Conservation (phyloP, 345 rosid species). For the Iberis pinnata region DNA sequence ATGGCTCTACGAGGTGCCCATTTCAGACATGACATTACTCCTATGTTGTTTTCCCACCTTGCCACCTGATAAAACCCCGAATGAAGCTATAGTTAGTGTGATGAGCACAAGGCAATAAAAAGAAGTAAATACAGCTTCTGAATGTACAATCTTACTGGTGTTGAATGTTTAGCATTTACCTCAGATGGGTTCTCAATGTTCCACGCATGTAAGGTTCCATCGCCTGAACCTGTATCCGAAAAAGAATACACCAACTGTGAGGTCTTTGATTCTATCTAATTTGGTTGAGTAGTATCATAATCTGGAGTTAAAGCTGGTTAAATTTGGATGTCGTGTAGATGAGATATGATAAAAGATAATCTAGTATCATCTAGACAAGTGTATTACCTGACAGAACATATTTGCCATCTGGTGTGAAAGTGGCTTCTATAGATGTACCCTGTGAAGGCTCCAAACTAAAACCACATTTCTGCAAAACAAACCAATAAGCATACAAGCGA, state of each 20-base stretch:
- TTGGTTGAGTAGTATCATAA: background rate
- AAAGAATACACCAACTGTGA: constrained; percentile 8
- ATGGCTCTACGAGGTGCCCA: constrained; percentile 95
- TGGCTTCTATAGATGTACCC: constrained; percentile 69
- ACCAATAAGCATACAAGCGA: background rate
- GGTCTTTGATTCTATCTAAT: background rate
- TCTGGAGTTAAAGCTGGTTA: constrained; percentile 3
- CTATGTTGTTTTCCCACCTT: constrained; percentile 72
- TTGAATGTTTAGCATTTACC: constrained; percentile 37
- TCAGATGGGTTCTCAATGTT: constrained; percentile 61
- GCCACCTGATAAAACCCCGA: constrained; percentile 40
- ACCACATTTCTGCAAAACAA: constrained; percentile 64
- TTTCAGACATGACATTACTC: constrained; percentile 71
- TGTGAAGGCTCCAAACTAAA: constrained; percentile 88
- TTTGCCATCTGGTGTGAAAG: constrained; percentile 95
- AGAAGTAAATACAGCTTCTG: background rate
- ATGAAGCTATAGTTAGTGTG: constrained; percentile 4
- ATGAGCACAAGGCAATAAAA: background rate
- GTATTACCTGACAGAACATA: constrained; percentile 80
- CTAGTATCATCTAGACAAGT: background rate
- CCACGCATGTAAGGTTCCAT: constrained; percentile 90
- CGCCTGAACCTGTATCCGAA: constrained; percentile 67
- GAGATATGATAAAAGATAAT: background rate
- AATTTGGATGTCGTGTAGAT: background rate
- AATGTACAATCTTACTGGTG: constrained; percentile 3